Percentiles rank a stretch among this genome's conserved stretches.
Conservation (phyloP, 345 rosid species). For the Zanthoxylum bungeanum region DNA sequence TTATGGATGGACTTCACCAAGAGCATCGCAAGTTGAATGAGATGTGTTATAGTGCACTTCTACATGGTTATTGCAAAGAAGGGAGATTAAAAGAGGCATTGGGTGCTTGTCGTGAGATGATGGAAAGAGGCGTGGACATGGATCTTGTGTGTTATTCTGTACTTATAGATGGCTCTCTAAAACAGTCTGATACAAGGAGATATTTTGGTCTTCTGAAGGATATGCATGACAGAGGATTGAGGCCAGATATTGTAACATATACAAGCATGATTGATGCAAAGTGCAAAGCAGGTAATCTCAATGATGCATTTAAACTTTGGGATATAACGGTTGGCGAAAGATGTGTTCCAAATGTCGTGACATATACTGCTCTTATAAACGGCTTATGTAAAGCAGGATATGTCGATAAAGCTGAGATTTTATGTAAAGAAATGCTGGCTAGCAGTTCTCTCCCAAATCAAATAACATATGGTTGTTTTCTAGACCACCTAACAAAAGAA, state of each 20-base stretch:
- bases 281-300: conserved; percentile 65
- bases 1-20: conserved; percentile 61
- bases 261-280: conserved; percentile 87
- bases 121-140: conserved; percentile 67
- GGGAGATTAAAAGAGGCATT: conserved; percentile 74
- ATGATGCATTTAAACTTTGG: conserved; percentile 64
- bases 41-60: conserved; percentile 74
- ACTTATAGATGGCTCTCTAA: conserved; percentile 76
- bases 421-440: conserved; percentile 55
- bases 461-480: conserved; percentile 76
- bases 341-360: conserved; percentile 66
- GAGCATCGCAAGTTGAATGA: conserved; percentile 60
- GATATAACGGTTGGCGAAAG: conserved; percentile 79
- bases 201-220: conserved; percentile 55
- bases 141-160: conserved; percentile 81
- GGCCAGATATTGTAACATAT: conserved; percentile 70
- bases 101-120: conserved; percentile 60
- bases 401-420: conserved; percentile 60
- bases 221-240: conserved; percentile 60
- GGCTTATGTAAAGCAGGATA: conserved; percentile 81
- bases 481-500: conserved; percentile 57
- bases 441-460: conserved; percentile 58
- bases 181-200: conserved; percentile 42
- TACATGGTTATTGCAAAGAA: conserved; percentile 79
- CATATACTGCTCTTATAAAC: conserved; percentile 78